Evolutionary conservation across 495 filamentous ascomycete species (phyloP), one percentile per base, ranked within the genome.

Genomic region (Parmelia sp.): DNA sequence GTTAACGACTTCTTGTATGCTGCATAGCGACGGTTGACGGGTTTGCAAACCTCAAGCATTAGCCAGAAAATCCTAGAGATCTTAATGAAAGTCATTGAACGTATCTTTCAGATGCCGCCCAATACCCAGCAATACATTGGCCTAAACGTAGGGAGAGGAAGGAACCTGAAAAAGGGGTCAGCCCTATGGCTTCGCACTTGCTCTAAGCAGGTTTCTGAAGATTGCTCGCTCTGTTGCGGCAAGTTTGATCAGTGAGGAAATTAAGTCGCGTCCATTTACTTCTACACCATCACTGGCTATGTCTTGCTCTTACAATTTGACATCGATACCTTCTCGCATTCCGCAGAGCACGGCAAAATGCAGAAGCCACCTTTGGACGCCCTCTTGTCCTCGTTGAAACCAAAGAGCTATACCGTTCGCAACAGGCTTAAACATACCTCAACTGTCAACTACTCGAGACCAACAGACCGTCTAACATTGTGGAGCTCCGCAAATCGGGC

Each of bases 21-120:
- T 57, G 62, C 62, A 64, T 64, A 64, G 62, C 62, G 62, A 58
- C 35, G 55, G 55, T 39, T 40, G 21, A 42, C 36, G 27, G 61
- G 21, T 39, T 51, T 42, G 40, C 19, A 57, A 11, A 36, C 49
- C 29, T 57, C 51, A 57, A 55, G 31, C 35, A 42, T 55, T 57
- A 63, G 61, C 49, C 60, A 33, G 47, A 40, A 37, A 36, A 7
- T n/a, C 33, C 12, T 57, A 63, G 55, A 56, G 19, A 44, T 40
- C 27, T 63, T 57, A 63, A 63, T 63, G 27, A 57, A 57, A 62
- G 49, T 37, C 36, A 42, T 60, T 37, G 27, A 37, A 29, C 40
- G 27, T 23, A 49, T 19, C 4, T 29, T 39, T 62, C 11, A 21
- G 14, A 40, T 11, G 4, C 14, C 0, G 11, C 15, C 19, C 21